These are phyloP conservation scores for Spirogloea muscicola DNA, from an alignment of 139 green algal species.

Conservation along the genomic window DNA sequence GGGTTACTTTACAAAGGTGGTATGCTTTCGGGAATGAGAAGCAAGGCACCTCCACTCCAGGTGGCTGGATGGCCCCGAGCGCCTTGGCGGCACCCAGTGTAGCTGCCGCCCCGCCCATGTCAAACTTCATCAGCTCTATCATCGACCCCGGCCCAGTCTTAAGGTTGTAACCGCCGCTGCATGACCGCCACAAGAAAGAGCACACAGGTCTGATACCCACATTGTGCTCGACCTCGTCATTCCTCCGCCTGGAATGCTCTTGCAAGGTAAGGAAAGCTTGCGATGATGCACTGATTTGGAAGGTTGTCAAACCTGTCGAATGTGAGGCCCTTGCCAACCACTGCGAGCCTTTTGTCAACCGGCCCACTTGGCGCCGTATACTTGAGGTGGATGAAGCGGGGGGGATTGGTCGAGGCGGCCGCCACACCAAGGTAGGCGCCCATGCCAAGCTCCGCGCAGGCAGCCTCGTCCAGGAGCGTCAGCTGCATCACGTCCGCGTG, in stretches of 20 bases:
- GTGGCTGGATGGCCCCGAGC: slow-evolving; percentile 60
- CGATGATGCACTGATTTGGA: background rate
- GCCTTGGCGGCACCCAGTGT: slow-evolving; percentile 50
- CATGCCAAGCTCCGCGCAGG: slow-evolving; percentile 87
- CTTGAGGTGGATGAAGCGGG: slow-evolving; percentile 96
- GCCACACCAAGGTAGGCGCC: slow-evolving; percentile 91
- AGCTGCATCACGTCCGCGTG: slow-evolving; percentile 59
- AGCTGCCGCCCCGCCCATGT: slow-evolving; percentile 69
- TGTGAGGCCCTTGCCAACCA: slow-evolving; percentile 89
- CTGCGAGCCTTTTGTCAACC: slow-evolving; percentile 53
- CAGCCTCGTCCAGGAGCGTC: slow-evolving; percentile 77
- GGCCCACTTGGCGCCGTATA: slow-evolving; percentile 66
- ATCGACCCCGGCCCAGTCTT: slow-evolving; percentile 86
- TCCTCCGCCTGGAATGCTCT: background rate
- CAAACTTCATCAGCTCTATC: slow-evolving; percentile 93
- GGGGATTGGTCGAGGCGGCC: slow-evolving; percentile 67
- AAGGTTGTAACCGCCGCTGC: slow-evolving; percentile 90
- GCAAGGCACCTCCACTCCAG: slow-evolving; percentile 26
- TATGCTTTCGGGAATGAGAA: no score
- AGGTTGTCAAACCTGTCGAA: slow-evolving; percentile 77
- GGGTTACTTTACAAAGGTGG: no score
- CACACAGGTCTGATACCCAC: background rate
- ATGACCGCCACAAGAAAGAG: slow-evolving; percentile 63
- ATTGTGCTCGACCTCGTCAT: background rate
- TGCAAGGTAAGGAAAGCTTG: background rate